A percentile compares a stretch with the other conserved stretches of the same genome.
phyloP scores from a whole-genome alignment of 768 basidiomycete genomes.

The Hortiboletus flavorubellus region DNA sequence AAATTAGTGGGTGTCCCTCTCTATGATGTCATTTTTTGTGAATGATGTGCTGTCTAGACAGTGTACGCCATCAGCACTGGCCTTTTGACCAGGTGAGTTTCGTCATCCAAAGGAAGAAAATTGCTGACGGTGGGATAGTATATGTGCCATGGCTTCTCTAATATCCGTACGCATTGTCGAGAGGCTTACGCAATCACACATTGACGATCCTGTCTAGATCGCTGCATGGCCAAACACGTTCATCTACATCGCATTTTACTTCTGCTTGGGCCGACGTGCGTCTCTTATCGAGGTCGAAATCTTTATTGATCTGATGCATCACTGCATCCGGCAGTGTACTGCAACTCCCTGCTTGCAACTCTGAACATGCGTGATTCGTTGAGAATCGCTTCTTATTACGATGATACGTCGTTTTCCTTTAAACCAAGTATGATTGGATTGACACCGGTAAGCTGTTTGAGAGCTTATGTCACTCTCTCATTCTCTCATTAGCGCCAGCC shows the following conservation, averaged over 20 bases:
- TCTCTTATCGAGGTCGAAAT: background rate
- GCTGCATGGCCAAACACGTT: slow-evolving; percentile 47
- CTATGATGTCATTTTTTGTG: background rate
- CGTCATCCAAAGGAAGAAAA: too few relatives aligned
- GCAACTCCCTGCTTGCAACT: too few relatives aligned
- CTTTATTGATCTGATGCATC: background rate
- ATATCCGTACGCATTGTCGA: slow-evolving; percentile 39
- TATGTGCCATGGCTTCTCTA: slow-evolving; percentile 58
- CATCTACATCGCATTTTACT: slow-evolving; percentile 62
- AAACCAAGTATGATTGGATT: slow-evolving; percentile 16
- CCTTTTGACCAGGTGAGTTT: slow-evolving; percentile 30
- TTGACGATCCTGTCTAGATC: slow-evolving; percentile 38
- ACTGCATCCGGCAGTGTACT: background rate
- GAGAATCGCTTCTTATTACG: slow-evolving; percentile 27
- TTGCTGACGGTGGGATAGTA: slow-evolving; percentile 20
- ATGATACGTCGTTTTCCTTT: slow-evolving; percentile 32
- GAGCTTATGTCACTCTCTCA: background rate
- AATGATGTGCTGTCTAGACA: slow-evolving; percentile 31
- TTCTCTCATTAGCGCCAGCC: slow-evolving; percentile 23
- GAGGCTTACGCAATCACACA: background rate
- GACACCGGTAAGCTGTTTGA: slow-evolving; percentile 6
- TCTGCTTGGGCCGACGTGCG: slow-evolving; percentile 60
- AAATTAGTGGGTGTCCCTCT: slow-evolving; percentile 30
- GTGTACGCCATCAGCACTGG: slow-evolving; percentile 28
- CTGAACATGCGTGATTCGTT: slow-evolving; percentile 51